Percentiles rank a stretch among this genome's conserved stretches.
Evolutionary conservation across 2,329 filamentous ascomycete species (phyloP).

Genomic region (Trichophaea hybrida): DNA sequence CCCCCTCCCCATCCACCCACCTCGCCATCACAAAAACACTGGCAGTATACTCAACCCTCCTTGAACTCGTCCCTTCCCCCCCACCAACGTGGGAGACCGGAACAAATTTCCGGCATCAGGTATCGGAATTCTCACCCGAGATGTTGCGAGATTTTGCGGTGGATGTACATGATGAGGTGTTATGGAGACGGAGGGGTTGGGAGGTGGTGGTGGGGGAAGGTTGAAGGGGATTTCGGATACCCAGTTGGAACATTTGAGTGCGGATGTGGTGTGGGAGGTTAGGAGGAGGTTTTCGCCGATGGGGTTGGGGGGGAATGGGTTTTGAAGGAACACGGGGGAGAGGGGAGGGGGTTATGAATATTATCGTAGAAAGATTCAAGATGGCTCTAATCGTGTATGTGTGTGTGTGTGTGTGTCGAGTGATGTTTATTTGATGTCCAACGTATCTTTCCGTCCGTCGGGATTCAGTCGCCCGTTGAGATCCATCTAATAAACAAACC

Average conservation of each 20-base stretch:
- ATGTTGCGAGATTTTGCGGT: constrained; percentile 1
- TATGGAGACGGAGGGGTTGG: not conserved
- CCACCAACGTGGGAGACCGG: not conserved
- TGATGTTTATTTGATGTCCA: no score
- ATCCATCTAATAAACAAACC: no score
- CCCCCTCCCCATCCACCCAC: not conserved
- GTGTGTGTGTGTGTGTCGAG: no score
- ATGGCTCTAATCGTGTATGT: no score
- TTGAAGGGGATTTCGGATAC: not conserved
- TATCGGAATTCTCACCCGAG: not conserved
- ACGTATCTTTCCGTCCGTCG: no score
- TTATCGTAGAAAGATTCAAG: not conserved
- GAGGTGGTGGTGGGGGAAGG: not conserved
- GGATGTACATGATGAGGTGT: not conserved
- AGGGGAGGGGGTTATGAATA: not conserved
- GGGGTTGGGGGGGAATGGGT: not conserved
- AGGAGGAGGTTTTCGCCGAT: not conserved
- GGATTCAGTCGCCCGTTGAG: no score
- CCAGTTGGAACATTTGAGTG: not conserved
- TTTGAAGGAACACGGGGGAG: not conserved
- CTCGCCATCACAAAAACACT: not conserved
- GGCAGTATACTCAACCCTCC: not conserved
- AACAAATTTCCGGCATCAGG: not conserved
- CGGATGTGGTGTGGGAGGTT: not conserved
- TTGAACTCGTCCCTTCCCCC: not conserved